Conservation (phyloP, 371 early-diverging fungal species). For the Mortierella sp. region DNA sequence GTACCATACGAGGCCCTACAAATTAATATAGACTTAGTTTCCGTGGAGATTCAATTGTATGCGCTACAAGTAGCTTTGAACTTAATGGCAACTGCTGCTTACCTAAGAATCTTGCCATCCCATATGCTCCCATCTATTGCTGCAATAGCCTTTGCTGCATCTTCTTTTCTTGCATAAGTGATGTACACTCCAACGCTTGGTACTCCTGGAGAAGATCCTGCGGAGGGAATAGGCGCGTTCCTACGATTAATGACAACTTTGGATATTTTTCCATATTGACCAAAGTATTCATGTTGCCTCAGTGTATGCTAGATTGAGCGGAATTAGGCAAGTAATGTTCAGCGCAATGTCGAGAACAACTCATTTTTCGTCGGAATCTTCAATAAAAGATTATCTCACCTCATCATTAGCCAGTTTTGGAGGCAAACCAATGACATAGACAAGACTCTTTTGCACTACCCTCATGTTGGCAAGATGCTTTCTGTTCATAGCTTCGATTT, state of each 20-base stretch:
- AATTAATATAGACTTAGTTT: background rate
- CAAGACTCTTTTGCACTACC: constrained; percentile 95
- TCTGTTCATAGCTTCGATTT: constrained; percentile 88
- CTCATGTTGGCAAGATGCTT: constrained; percentile 91
- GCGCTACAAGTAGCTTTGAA: background rate
- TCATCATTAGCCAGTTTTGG: constrained; percentile 90
- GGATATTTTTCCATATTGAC: constrained; percentile 95
- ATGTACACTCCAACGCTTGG: constrained; percentile 88
- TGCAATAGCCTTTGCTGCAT: constrained; percentile 90
- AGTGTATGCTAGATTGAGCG: constrained; percentile 58
- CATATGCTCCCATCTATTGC: constrained; percentile 94
- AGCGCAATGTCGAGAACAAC: background rate
- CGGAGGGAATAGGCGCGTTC: constrained; percentile 67
- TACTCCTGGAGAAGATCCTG: constrained; percentile 63
- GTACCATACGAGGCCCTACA: constrained; percentile 92
- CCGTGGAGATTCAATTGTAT: background rate
- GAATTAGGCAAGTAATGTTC: background rate
- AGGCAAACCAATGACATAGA: constrained; percentile 94
- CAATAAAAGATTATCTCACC: constrained; percentile 62
- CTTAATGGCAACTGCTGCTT: constrained; percentile 1
- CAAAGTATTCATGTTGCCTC: constrained; percentile 92
- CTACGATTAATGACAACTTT: constrained; percentile 90
- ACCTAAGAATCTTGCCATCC: constrained; percentile 88
- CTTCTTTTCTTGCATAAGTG: constrained; percentile 89
- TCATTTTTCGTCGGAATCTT: too few relatives aligned